These are phyloP conservation scores for Aspergillus funiculosus DNA, from an alignment of 495 filamentous ascomycete genomes.

Conservation along the genomic window DNA sequence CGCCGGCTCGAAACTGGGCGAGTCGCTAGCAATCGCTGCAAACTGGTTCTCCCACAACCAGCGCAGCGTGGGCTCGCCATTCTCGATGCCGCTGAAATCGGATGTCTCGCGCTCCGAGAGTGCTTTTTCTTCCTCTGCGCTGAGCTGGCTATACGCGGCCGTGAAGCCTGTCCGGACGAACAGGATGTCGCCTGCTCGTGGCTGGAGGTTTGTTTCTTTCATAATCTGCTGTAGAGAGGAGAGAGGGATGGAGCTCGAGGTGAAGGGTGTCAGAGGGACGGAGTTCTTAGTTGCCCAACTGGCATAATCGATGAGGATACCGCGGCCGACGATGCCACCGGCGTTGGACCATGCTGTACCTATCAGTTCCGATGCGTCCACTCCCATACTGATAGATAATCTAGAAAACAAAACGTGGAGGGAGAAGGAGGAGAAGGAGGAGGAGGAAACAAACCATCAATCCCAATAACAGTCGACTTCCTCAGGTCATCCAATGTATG, in stretches of 20 bases:
- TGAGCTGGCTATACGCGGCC: constrained; percentile 34
- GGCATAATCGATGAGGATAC: constrained; percentile 54
- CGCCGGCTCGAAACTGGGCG: constrained; percentile 38
- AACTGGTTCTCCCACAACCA: constrained; percentile 50
- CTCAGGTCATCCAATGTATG: constrained; percentile 53
- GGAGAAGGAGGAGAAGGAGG: neutral
- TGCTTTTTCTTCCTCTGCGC: constrained; percentile 22
- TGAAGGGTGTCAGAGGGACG: constrained; percentile 33
- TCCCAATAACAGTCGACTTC: constrained; percentile 31
- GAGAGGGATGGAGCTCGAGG: constrained; percentile 35
- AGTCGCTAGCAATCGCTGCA: constrained; percentile 48
- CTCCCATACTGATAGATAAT: no score
- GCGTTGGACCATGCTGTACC: constrained; percentile 40
- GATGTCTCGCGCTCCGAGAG: constrained; percentile 26
- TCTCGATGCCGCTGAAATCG: constrained; percentile 42
- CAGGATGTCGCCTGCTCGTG: constrained; percentile 49
- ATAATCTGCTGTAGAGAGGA: constrained; percentile 36
- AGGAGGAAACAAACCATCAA: constrained; percentile 35
- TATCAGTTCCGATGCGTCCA: no score
- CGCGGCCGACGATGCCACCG: constrained; percentile 51
- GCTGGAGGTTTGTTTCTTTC: constrained; percentile 28
- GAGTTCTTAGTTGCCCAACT: constrained; percentile 42
- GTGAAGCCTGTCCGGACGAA: constrained; percentile 50
- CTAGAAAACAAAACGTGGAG: neutral
- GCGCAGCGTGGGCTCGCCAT: constrained; percentile 33